Evolutionary conservation across 2,329 filamentous ascomycete species (phyloP).

Genomic region (Teratosphaeria destructans): DNA sequence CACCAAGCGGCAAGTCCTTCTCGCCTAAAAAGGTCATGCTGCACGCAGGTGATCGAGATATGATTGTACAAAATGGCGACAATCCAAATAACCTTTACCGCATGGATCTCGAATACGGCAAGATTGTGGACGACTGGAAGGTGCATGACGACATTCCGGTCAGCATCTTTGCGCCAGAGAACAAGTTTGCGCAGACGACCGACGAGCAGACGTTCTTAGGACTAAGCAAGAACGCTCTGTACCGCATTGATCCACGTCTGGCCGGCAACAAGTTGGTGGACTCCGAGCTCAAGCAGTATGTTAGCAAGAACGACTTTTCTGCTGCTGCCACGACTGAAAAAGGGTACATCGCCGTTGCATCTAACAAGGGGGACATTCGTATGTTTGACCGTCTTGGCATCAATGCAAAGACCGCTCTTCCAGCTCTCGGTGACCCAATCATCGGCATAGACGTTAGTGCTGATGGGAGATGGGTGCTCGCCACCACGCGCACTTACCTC

Average conservation of each 20-base stretch:
- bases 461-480: constrained; percentile 90
- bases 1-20: constrained; percentile 76
- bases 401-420: constrained; percentile 94
- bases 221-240: constrained; percentile 84
- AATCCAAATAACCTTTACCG: constrained; percentile 88
- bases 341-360: constrained; percentile 92
- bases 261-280: constrained; percentile 89
- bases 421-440: constrained; percentile 88
- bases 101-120: constrained; percentile 97
- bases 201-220: constrained; percentile 90
- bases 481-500: constrained; percentile 87
- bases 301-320: constrained; percentile 94
- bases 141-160: constrained; percentile 93
- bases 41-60: constrained; percentile 77
- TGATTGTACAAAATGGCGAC: constrained; percentile 72
- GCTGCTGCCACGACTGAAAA: constrained; percentile 90
- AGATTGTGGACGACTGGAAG: constrained; percentile 98
- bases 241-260: constrained; percentile 84
- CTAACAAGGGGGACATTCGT: constrained; percentile 94
- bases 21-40: constrained; percentile 96
- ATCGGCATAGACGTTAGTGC: constrained; percentile 91
- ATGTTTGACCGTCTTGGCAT: constrained; percentile 94
- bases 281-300: constrained; percentile 86
- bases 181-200: constrained; percentile 96
- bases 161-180: constrained; percentile 84